Conservation (phyloP, 2,329 filamentous ascomycete species). For the Aaosphaeria pasadenensis region DNA sequence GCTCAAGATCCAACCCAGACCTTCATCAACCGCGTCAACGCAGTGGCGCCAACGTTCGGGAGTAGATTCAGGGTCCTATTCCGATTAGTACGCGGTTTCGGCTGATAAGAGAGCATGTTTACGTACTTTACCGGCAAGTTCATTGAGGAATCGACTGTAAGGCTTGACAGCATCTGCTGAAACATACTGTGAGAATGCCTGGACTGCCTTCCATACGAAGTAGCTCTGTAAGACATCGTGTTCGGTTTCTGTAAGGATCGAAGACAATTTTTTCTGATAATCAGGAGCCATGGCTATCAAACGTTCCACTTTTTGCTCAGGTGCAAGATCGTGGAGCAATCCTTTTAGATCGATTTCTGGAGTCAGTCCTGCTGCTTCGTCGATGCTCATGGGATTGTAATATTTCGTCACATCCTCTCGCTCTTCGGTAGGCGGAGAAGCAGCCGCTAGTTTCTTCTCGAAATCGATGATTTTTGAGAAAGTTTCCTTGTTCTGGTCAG, state of each 20-base stretch:
- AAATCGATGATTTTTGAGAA: constrained; percentile 45
- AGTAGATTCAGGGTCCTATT: constrained; percentile 55
- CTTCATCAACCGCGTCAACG: constrained; percentile 55
- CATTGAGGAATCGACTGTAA: constrained; percentile 58
- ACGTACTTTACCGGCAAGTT: constrained; percentile 53
- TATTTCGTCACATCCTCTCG: constrained; percentile 63
- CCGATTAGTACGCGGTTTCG: constrained; percentile 11
- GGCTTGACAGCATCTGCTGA: constrained; percentile 61
- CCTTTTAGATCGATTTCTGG: constrained; percentile 56
- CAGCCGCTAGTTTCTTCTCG: constrained; percentile 60
- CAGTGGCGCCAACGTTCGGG: constrained; percentile 67
- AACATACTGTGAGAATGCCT: constrained; percentile 51
- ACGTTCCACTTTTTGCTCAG: constrained; percentile 49
- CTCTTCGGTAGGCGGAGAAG: constrained; percentile 57
- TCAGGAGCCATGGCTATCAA: constrained; percentile 60
- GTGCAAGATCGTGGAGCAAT: constrained; percentile 53
- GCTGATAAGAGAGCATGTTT: neutral
- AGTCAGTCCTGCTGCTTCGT: constrained; percentile 53
- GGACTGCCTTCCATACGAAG: constrained; percentile 62
- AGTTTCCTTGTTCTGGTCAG: constrained; percentile 30
- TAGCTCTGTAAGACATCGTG: constrained; percentile 60
- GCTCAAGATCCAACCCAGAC: constrained; percentile 66
- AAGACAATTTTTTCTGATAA: constrained; percentile 58
- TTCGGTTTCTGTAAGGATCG: constrained; percentile 53
- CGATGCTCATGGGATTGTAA: constrained; percentile 62